Conservation (phyloP, 2,329 filamentous ascomycete species). For the Aspergillus ustus region DNA sequence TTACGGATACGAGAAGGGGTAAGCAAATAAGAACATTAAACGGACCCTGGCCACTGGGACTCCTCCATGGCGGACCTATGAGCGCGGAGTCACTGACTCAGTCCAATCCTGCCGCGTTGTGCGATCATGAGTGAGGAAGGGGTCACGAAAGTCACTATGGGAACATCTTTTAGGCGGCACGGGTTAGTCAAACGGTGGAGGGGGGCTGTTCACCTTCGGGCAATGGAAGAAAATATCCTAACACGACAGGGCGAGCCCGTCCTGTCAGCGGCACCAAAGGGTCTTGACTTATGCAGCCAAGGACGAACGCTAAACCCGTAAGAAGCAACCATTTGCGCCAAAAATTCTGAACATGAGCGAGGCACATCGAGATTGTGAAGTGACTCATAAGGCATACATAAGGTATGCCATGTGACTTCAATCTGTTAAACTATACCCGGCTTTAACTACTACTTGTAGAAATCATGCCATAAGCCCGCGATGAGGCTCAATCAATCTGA, state of each 20-base stretch:
- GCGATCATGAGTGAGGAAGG: neutral
- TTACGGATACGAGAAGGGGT: neutral
- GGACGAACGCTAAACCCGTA: neutral
- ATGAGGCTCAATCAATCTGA: neutral
- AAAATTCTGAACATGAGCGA: neutral
- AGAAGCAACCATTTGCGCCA: neutral
- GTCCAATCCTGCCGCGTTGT: neutral
- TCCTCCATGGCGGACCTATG: neutral
- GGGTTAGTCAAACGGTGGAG: neutral
- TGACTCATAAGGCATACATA: neutral
- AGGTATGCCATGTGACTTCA: neutral
- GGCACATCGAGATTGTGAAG: neutral
- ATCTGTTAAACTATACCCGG: neutral
- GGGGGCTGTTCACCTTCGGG: neutral
- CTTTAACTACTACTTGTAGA: too few relatives aligned
- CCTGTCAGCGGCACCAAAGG: neutral
- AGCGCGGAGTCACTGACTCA: neutral
- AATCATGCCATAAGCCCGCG: neutral
- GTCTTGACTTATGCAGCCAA: neutral
- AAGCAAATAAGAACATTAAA: neutral
- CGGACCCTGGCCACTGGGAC: neutral
- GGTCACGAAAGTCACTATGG: neutral
- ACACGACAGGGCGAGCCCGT: neutral
- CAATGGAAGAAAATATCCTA: neutral
- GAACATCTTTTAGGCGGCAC: neutral